Base-by-base conservation (phyloP, 768 basidiomycete genomes). In the Trametes gibbosa region DNA sequence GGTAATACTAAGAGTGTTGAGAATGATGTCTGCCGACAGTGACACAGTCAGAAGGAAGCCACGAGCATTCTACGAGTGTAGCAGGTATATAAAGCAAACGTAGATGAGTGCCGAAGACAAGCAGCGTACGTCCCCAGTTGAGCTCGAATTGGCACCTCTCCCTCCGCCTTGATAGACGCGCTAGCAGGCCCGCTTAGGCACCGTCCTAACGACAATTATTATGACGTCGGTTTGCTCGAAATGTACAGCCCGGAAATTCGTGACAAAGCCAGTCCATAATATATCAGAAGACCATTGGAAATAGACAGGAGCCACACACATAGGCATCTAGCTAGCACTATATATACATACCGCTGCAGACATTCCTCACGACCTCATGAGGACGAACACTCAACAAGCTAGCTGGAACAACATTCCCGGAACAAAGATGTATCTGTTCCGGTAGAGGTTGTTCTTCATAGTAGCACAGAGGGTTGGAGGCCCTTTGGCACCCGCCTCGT, bases 401-500 rank as follows among this genome's bases (percentile, higher is more conserved):
- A 49, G 19, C 39, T 56, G 55, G 46, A 56, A 14, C 47, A 56
- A 29, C 25, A 56, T 4, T 8, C 21, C 48, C 3, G 55, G 7
- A 5, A 14, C 55, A n/a, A 40, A 32, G 14, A 56, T 56, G 27
- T 39, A 56, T 39, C 55, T 40, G 47, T 40, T 41, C 23, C 35
- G 46, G 39, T 56, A 41, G 24, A 56, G 50, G 50, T 52, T 53
- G 46, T 29, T 41, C 50, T 21, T 41, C 21, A 29, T 34, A n/a
- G 29, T 42, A 23, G 35, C 1, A 23, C 59, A 21, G 19, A 25
- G 17, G 21, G 29, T 56, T 5, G 82, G 79, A 17, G 77, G 79
- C 1, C 83, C 83, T 39, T 78, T 72, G 5, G 80, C 79, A 9
- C 85, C 86, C 0, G 84, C 86, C 41, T 74, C 76, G 61, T 90